Evolutionary conservation across 495 filamentous ascomycete genomes (phyloP), one percentile per base, ranked within the genome.

Genomic region (Trichoderma orchidacearum): DNA sequence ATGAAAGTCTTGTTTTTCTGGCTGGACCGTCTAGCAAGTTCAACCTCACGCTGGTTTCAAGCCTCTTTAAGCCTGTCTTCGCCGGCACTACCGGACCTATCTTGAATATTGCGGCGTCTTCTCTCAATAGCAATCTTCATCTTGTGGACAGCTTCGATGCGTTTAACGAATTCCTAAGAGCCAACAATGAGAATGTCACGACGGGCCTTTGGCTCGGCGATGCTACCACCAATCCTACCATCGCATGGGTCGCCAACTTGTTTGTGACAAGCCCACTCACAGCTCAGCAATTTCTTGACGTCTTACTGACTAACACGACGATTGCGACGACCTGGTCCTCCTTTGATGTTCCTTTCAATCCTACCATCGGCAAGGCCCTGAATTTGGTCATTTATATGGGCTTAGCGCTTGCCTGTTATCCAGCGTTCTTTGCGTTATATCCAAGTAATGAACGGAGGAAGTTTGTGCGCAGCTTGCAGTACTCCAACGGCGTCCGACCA

Each of bases 381-480:
- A 86, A 93, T 66, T 73, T 94, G 15, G 72, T 91, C 27, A 75
- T 85, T 11, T 95, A 95, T 66, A 82, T 90, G 61, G 82, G 85
- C 27, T 74, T 95, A 2, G 86, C 81, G 15, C 81, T 91, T 73
- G 74, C 78, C 17, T 82, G 81, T 0, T 93, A 83, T 64, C 90
- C 90, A 5, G 87, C 82, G 27, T 89, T 95, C 71, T 94, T 93
- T 62, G 82, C 85, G 1, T 75, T 95, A 17, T 95, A 95, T 68
- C 87, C 87, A 25, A 93, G 87, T 3, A 65, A 85, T 4, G 90
- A 95, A 66, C 77, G 90, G 11, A 72, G 88, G 11, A 69, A 83
- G 8, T 84, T 89, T 54, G 85, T 96, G 30, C 76, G 90, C 30
- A 85, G 86, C 13, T 71, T 96, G 41, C 85, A 96, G 62, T 96